phyloP scores from a whole-genome alignment of 2,329 filamentous ascomycete genomes.

The Xylaria sp. region DNA sequence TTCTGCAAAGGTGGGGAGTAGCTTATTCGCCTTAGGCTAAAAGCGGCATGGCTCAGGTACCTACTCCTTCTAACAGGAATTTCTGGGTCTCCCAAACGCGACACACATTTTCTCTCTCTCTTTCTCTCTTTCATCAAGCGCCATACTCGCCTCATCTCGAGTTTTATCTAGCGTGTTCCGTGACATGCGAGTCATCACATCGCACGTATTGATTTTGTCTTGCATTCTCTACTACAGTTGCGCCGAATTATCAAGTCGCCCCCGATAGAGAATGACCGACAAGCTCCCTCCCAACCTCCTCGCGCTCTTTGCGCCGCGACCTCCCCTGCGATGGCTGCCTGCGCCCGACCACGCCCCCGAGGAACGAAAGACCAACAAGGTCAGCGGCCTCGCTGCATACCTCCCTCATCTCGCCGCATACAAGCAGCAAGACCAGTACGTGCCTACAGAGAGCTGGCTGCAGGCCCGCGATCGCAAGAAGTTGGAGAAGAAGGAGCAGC shows the following conservation, averaged over 20 bases:
- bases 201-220: constrained; percentile 1
- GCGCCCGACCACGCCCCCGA: constrained; percentile 86
- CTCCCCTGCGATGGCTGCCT: constrained; percentile 88
- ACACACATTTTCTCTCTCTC: constrained; percentile 31
- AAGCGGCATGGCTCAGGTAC: neutral
- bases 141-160: constrained; percentile 26
- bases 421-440: constrained; percentile 79
- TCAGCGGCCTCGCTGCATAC: constrained; percentile 79
- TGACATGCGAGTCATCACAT: constrained; percentile 31
- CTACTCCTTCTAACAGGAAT: constrained; percentile 17
- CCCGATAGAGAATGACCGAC: constrained; percentile 79
- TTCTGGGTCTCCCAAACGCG: constrained; percentile 43
- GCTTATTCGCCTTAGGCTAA: neutral
- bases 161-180: constrained; percentile 32
- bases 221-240: constrained; percentile 18
- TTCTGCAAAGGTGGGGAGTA: too few species aligned
- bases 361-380: constrained; percentile 77
- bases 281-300: constrained; percentile 93
- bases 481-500: constrained; percentile 77
- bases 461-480: constrained; percentile 86
- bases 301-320: constrained; percentile 93
- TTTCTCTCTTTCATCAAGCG: constrained; percentile 34
- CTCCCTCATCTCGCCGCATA: constrained; percentile 80
- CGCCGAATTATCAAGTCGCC: constrained; percentile 3
- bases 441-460: constrained; percentile 92